Conservation (phyloP, 2,329 filamentous ascomycete species). For the Pseudophaeomoniella oleicola region DNA sequence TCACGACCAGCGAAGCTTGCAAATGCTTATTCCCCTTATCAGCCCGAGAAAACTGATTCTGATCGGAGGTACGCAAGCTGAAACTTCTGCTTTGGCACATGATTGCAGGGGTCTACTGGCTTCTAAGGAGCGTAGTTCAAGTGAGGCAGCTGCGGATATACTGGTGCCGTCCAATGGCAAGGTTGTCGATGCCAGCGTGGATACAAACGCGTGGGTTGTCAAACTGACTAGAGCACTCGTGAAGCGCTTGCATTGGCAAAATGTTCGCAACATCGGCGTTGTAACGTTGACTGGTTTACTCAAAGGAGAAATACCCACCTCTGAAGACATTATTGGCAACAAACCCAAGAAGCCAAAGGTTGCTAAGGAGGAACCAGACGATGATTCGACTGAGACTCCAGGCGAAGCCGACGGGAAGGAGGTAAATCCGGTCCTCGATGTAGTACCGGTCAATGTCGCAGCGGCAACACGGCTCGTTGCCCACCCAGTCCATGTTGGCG, state of each 20-base stretch:
- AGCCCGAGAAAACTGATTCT: conserved; percentile 88
- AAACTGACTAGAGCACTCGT: conserved; percentile 76
- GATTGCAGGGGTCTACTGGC: conserved; percentile 59
- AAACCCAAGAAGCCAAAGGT: conserved; percentile 35
- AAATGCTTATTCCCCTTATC: conserved; percentile 89
- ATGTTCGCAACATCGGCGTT: conserved; percentile 74
- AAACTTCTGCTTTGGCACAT: conserved; percentile 63
- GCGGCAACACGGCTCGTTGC: conserved; percentile 63
- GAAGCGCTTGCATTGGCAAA: conserved; percentile 85
- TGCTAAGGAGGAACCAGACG: conserved; percentile 26
- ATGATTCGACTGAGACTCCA: conserved; percentile 12
- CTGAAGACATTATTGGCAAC: conserved; percentile 21
- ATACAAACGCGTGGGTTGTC: conserved; percentile 94
- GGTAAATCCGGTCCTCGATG: conserved; percentile 38
- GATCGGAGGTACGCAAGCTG: conserved; percentile 63
- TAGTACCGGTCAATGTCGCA: conserved; percentile 45
- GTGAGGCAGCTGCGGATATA: conserved; percentile 47
- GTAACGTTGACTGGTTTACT: conserved; percentile 77
- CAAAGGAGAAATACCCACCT: conserved; percentile 29
- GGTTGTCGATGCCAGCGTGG: conserved; percentile 76
- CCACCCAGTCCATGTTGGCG: conserved; percentile 86
- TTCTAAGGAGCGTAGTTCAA: conserved; percentile 25
- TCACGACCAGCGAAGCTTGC: conserved; percentile 83
- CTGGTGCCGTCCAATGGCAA: conserved; percentile 67
- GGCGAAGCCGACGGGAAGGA: conserved; percentile 9